Evolutionary conservation across 2,329 filamentous ascomycete species (phyloP), one percentile per base, ranked within the genome.

Genomic region (Hymenoscyphus infarciens): DNA sequence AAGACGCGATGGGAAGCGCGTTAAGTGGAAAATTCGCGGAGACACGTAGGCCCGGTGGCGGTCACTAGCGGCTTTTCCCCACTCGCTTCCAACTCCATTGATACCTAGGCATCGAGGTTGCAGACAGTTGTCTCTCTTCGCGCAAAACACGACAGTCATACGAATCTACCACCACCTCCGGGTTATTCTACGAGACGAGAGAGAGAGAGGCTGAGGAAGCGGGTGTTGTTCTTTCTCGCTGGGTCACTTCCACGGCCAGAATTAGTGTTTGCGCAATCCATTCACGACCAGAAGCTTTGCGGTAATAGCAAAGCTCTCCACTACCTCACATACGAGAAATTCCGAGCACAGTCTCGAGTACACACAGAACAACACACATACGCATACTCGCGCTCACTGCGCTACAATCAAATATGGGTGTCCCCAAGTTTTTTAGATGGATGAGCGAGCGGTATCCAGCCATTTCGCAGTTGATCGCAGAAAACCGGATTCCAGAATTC

Each of bases 401-500:
- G 63, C 63, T 42, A 52, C 31, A 55, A 15, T 33, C 53, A 42
- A 60, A 33, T 53, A 75, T 75, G 73, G 73, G 88, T 85, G 87
- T 91, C 69, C 82, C 82, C 38, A 77, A 76, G 45, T 77, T 73
- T 65, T 74, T 75, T 68, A 68, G 95, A 85, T 99, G 96, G 95
- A 90, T 99, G 83, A 97, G 93, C 64, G 96, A 99, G 85, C 89
- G 96, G 72, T 99, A 99, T 85, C 95, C 95, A 61, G 88, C 95
- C 66, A 99, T 99, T 77, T 99, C 95, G 59, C 94, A 98, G 82
- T 83, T 99, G 72, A 99, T 99, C 75, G 92, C 94, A 61, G 95
- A 99, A 81, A 99, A 97, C 78, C 90, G 95, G 72, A 99, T 99
- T 77, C 95, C 95, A 68, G 96, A 99, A 78, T 99, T 99, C 79